These are phyloP conservation scores for Fabrea salina DNA, from an alignment of 169 alveolate genomes.

Conservation along the genomic window DNA sequence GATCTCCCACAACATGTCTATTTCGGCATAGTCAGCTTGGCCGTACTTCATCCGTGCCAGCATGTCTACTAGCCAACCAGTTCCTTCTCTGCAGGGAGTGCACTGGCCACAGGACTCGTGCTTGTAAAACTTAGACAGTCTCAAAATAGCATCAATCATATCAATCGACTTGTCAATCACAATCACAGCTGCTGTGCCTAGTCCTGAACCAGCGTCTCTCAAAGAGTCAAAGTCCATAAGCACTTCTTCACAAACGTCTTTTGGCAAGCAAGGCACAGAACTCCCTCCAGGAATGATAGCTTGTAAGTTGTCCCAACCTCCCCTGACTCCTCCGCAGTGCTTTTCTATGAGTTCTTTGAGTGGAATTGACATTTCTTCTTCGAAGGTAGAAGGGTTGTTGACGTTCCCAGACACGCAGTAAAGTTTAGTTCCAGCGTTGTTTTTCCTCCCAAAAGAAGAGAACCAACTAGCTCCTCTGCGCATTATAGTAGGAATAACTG, in stretches of 20 bases:
- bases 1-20: slow-evolving; percentile 68
- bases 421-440: slow-evolving; percentile 71
- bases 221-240: slow-evolving; percentile 79
- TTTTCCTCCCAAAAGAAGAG: slow-evolving; percentile 61
- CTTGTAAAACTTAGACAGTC: slow-evolving; percentile 68
- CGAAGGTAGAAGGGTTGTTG: slow-evolving; percentile 77
- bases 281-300: slow-evolving; percentile 81
- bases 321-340: slow-evolving; percentile 84
- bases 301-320: slow-evolving; percentile 78
- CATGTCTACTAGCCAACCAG: slow-evolving; percentile 75
- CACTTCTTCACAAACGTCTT: slow-evolving; percentile 58
- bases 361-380: slow-evolving; percentile 81
- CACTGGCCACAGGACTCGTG: slow-evolving; percentile 81
- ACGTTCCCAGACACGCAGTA: slow-evolving; percentile 77
- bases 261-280: slow-evolving; percentile 69
- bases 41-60: slow-evolving; percentile 67
- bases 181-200: slow-evolving; percentile 83
- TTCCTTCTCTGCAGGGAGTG: slow-evolving; percentile 83
- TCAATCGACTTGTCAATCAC: slow-evolving; percentile 77
- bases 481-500: slow-evolving; percentile 78
- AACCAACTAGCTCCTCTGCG: slow-evolving; percentile 78
- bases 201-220: slow-evolving; percentile 62
- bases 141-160: slow-evolving; percentile 66
- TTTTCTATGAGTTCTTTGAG: slow-evolving; percentile 71
- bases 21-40: slow-evolving; percentile 77